A percentile compares a stretch with the other conserved stretches of the same genome.
Conservation (phyloP, 2,329 filamentous ascomycete species). For the Colletotrichum aenigma region DNA sequence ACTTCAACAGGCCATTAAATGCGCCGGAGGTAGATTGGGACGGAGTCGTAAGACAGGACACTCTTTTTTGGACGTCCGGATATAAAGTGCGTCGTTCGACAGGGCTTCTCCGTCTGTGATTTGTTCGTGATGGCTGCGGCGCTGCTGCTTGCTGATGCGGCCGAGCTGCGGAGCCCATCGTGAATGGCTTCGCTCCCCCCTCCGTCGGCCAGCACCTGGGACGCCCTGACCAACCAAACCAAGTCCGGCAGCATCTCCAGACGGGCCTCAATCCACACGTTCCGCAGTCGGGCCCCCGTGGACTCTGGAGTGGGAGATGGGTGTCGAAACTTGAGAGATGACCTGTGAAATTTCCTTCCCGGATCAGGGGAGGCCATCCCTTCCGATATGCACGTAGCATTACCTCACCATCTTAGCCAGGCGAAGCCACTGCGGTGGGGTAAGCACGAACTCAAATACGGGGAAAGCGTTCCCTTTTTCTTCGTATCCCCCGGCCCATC, state of each 20-base stretch:
- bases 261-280: background rate
- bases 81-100: background rate
- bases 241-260: slow-evolving; percentile 13
- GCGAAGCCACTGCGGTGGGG: slow-evolving; percentile 17
- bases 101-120: background rate
- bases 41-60: background rate
- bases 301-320: background rate
- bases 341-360: slow-evolving; percentile 7
- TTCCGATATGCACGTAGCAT: slow-evolving; percentile 19
- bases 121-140: background rate
- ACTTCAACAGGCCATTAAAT: background rate
- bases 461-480: slow-evolving; percentile 6
- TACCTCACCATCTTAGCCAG: slow-evolving; percentile 16
- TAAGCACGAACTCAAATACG: slow-evolving; percentile 9
- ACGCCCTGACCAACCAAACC: background rate
- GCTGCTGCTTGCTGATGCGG: slow-evolving; percentile 3
- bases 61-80: background rate
- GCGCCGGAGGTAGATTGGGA: background rate
- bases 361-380: slow-evolving; percentile 13
- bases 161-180: slow-evolving; percentile 11
- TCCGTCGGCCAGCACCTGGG: background rate
- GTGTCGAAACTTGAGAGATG: background rate
- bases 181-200: background rate
- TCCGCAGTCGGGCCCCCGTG: background rate
- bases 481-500: slow-evolving; percentile 18